Conservation (phyloP, 176 grass and related monocot species). For the Triticum urartu region DNA sequence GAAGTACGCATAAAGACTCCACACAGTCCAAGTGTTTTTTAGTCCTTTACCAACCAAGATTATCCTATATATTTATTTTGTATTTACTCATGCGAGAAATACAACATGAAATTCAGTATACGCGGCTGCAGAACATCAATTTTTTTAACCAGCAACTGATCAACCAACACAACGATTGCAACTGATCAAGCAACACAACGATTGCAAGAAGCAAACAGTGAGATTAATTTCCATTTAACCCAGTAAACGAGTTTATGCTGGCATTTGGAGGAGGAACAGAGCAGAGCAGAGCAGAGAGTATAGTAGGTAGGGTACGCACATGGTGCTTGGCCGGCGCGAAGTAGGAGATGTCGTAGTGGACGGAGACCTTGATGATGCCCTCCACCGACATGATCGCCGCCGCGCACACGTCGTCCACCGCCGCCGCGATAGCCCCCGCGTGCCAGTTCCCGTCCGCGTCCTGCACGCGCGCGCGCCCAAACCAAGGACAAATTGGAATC, state of each 20-base stretch:
- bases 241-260: not conserved
- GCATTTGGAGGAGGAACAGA: not conserved
- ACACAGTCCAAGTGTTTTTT: not conserved
- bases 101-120: not conserved
- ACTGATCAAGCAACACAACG: not conserved
- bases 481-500: not conserved
- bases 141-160: not conserved
- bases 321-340: constrained; percentile 63
- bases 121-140: not conserved
- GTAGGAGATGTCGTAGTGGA: constrained; percentile 68
- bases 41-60: not conserved
- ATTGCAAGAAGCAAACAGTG: not conserved
- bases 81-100: not conserved
- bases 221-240: not conserved
- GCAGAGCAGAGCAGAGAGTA: too few species aligned
- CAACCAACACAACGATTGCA: too few species aligned
- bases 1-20: too few species aligned
- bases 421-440: constrained; percentile 62
- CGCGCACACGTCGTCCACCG: constrained; percentile 73
- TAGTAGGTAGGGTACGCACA: constrained; percentile 29
- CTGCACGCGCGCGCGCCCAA: constrained; percentile 11
- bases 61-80: not conserved
- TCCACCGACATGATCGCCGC: constrained; percentile 75
- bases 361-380: constrained; percentile 74
- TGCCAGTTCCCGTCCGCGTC: constrained; percentile 84